These are phyloP conservation scores for Blastomyces parvus DNA, from an alignment of 2,329 filamentous ascomycete species.

Conservation along the genomic window DNA sequence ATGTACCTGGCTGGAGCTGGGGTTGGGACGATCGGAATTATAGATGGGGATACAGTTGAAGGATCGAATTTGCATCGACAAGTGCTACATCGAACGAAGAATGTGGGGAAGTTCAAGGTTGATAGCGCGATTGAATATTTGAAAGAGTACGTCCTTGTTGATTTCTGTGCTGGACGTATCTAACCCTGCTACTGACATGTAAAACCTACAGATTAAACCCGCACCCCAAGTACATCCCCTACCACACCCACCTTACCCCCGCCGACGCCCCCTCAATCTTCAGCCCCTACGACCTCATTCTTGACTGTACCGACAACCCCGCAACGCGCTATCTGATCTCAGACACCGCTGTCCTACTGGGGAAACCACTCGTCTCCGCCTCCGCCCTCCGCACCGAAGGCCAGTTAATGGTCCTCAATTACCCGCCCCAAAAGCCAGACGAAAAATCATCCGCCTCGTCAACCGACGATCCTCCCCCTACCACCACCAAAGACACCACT, in stretches of 20 bases:
- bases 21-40: slow-evolving; percentile 69
- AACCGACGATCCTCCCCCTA: background rate
- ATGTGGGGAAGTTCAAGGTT: slow-evolving; percentile 69
- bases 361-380: slow-evolving; percentile 75
- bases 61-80: slow-evolving; percentile 87
- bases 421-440: slow-evolving; percentile 55
- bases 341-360: slow-evolving; percentile 71
- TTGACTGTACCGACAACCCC: slow-evolving; percentile 94
- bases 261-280: slow-evolving; percentile 60
- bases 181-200: background rate
- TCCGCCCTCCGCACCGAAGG: slow-evolving; percentile 83
- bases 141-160: slow-evolving; percentile 37
- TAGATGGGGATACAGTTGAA: slow-evolving; percentile 84
- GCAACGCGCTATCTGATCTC: slow-evolving; percentile 87
- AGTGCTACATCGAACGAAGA: slow-evolving; percentile 63
- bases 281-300: slow-evolving; percentile 64
- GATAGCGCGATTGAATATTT: slow-evolving; percentile 60
- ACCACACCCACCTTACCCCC: slow-evolving; percentile 57
- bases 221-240: slow-evolving; percentile 52
- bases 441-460: slow-evolving; percentile 44
- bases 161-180: background rate
- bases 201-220: slow-evolving; percentile 58
- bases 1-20: slow-evolving; percentile 89
- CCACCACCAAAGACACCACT: background rate
- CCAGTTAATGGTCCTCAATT: slow-evolving; percentile 81